Evolutionary conservation across 2,329 filamentous ascomycete genomes (phyloP), one percentile per base, ranked within the genome.

Genomic region (Trichoderma breve): DNA sequence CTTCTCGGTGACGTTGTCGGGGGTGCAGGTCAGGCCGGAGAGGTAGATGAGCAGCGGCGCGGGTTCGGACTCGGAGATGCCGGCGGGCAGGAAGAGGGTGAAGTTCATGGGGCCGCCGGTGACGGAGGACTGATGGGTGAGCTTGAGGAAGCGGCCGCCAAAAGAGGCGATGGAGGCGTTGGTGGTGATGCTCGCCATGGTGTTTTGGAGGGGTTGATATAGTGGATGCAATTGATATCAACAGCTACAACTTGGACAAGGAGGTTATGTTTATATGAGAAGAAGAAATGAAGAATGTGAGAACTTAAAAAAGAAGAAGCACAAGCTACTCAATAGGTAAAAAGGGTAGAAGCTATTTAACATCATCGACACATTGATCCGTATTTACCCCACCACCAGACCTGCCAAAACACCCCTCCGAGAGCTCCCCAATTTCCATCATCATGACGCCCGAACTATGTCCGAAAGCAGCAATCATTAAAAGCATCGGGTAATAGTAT

Each of bases 71-170:
- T 82, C 77, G 74, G 87, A 83, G 71, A 93, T 89, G 77, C 91
- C 86, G 2, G 93, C 90, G 28, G 96, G 96, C 4, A 99, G 88
- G 85, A 93, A 99, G 77, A 99, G 87, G 84, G 97, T 97, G 79
- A 98, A 89, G 80, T 89, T 90, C 95, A 98, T 99, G 78, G 94
- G 90, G 76, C 94, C 97, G 77, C 89, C 90, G 71, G 94, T 97
- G 73, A 89, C 87, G 75, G 87, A 84, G 71, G 95, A 94, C 80
- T 91, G 84, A 88, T 99, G 96, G 77, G 91, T 90, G 74, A 99
- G 93, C 87, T 99, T 98, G 77, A 97, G 89, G 73, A 99, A 92
- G 84, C 94, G 94, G 80, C 96, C 96, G 80, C 95, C 95, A 81
- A 98, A 98, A 81, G 91, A 93, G 85, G 91, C 88, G 83, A 98